Evolutionary conservation across 1,284 basidiomycete species (phyloP).

Genomic region (Fomitopsis pinicola): DNA sequence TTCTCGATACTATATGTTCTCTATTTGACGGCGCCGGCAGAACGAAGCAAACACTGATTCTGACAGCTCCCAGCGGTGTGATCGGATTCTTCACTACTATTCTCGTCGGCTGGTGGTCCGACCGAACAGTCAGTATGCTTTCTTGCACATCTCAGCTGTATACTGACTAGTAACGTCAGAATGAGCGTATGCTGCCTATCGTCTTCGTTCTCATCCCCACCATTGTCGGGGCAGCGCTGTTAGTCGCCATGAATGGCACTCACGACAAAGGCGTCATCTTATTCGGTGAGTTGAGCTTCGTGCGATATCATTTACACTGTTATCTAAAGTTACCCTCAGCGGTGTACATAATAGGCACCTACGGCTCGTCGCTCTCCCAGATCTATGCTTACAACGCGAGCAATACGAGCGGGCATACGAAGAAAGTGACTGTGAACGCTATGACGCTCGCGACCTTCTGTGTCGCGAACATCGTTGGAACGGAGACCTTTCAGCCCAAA

Average conservation of each 20-base stretch:
- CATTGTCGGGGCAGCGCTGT: slow-evolving; percentile 50
- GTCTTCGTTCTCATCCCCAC: slow-evolving; percentile 58
- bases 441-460: slow-evolving; percentile 56
- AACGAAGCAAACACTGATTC: slow-evolving; percentile 57
- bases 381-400: slow-evolving; percentile 67
- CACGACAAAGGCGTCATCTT: slow-evolving; percentile 50
- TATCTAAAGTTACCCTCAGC: slow-evolving; percentile 27
- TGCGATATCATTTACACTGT: background rate
- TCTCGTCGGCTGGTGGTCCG: slow-evolving; percentile 60
- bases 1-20: background rate
- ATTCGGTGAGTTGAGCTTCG: slow-evolving; percentile 39
- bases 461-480: slow-evolving; percentile 56
- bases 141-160: background rate
- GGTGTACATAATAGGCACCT: slow-evolving; percentile 54
- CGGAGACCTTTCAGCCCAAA: slow-evolving; percentile 59
- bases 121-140: slow-evolving; percentile 43
- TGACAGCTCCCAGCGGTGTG: slow-evolving; percentile 56
- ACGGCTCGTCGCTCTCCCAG: slow-evolving; percentile 55
- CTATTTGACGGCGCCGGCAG: slow-evolving; percentile 24
- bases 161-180: slow-evolving; percentile 28
- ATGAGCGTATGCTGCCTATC: slow-evolving; percentile 62
- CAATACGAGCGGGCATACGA: slow-evolving; percentile 64
- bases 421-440: slow-evolving; percentile 60
- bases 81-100: slow-evolving; percentile 46
- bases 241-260: slow-evolving; percentile 52